Percentiles rank a stretch among this genome's conserved stretches.
phyloP scores from a whole-genome alignment of 768 basidiomycete species.

The Gymnopilus junonius region DNA sequence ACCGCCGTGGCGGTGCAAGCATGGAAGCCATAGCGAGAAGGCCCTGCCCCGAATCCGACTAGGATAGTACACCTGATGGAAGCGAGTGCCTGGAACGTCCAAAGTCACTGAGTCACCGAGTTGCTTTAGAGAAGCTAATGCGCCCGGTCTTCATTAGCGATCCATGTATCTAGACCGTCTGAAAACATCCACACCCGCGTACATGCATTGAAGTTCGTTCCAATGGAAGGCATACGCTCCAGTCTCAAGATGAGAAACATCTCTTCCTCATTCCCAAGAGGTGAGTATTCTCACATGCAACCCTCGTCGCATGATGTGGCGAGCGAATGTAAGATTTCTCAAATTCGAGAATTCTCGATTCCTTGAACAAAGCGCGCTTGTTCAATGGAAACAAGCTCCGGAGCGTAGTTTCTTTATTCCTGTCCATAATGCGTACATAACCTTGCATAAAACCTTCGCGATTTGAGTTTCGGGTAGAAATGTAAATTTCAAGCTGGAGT shows the following conservation, averaged over 20 bases:
- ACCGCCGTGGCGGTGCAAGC: slow-evolving; percentile 4
- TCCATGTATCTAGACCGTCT: neutral
- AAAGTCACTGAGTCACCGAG: neutral
- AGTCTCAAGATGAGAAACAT: neutral
- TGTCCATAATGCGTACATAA: too few relatives aligned
- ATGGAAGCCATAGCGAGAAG: neutral
- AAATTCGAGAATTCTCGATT: neutral
- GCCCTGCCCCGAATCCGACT: neutral
- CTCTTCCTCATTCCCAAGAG: neutral
- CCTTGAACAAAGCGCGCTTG: neutral
- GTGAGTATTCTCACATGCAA: slow-evolving; percentile 4
- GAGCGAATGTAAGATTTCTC: neutral
- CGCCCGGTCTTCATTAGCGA: neutral
- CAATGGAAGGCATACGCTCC: neutral
- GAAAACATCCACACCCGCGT: neutral
- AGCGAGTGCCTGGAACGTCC: neutral
- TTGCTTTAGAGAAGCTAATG: neutral
- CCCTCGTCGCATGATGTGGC: neutral
- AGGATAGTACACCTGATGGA: neutral
- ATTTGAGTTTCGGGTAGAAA: too few relatives aligned
- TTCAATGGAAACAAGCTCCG: slow-evolving; percentile 6
- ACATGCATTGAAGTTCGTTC: neutral
- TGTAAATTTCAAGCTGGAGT: too few relatives aligned
- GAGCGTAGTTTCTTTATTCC: too few relatives aligned
- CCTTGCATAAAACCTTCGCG: too few relatives aligned